Percentiles rank a stretch among this genome's conserved stretches.
Conservation (phyloP, 192 early-diverging fungal genomes). For the Hyaloraphidium curvatum region DNA sequence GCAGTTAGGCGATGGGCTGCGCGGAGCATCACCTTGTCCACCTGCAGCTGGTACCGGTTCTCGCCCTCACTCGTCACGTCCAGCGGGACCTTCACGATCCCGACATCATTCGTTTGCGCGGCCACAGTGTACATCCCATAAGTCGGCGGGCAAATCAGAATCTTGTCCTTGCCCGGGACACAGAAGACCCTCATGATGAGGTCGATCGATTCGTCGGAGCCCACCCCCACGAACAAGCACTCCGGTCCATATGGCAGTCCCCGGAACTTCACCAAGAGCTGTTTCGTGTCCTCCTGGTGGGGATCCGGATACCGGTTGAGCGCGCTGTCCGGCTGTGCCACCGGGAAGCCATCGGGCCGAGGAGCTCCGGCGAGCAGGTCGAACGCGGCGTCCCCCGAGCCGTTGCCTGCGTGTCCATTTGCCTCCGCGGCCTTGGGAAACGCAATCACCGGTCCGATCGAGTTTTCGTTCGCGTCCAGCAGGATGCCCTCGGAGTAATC, state of each 20-base stretch:
- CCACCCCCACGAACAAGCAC: constrained; percentile 87
- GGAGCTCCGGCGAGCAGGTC: no score
- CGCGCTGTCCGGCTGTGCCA: constrained; percentile 12
- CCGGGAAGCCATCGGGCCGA: constrained; percentile 11
- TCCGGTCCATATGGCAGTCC: constrained; percentile 34
- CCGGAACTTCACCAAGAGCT: constrained; percentile 48
- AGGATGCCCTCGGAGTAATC: constrained; percentile 86
- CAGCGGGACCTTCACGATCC: constrained; percentile 67
- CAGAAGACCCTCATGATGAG: constrained; percentile 73
- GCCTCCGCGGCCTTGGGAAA: not conserved
- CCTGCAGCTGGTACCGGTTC: constrained; percentile 44
- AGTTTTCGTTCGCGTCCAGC: constrained; percentile 99
- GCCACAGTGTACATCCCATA: constrained; percentile 97
- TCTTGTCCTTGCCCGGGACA: constrained; percentile 71
- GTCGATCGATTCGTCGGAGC: constrained; percentile 92
- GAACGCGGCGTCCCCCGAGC: no score
- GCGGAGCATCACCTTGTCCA: constrained; percentile 24
- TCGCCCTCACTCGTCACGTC: constrained; percentile 30
- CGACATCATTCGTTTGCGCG: constrained; percentile 88
- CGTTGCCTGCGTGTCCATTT: not conserved
- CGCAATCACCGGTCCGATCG: constrained; percentile 47
- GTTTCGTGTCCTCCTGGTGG: constrained; percentile 66
- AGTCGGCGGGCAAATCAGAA: constrained; percentile 89
- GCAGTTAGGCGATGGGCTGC: constrained; percentile 1
- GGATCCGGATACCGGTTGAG: constrained; percentile 96